Percentiles rank a stretch among this genome's conserved stretches.
Evolutionary conservation across 2,329 filamentous ascomycete genomes (phyloP).

Genomic region (Dactylellina haptotyla): DNA sequence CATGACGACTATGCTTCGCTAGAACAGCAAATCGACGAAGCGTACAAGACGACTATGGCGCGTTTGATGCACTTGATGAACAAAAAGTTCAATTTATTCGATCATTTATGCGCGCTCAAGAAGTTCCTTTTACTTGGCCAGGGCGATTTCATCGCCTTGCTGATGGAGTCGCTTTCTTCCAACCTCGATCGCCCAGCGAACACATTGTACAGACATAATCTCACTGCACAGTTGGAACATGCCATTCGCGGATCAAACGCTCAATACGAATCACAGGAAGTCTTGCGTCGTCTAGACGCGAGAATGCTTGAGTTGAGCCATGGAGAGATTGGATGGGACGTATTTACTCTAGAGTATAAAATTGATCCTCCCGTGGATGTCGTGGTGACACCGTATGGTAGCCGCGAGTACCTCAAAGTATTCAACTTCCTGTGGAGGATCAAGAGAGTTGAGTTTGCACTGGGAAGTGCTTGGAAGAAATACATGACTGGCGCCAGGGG

Average conservation of each 20-base stretch:
- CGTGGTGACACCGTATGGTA: slow-evolving; percentile 94
- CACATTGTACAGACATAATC: slow-evolving; percentile 92
- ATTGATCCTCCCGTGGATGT: slow-evolving; percentile 96
- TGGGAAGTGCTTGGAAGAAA: slow-evolving; percentile 89
- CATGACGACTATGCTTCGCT: slow-evolving; percentile 94
- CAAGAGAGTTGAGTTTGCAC: slow-evolving; percentile 94
- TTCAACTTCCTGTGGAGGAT: slow-evolving; percentile 99
- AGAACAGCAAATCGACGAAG: slow-evolving; percentile 92
- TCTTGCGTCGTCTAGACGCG: slow-evolving; percentile 90
- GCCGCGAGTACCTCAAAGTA: slow-evolving; percentile 95
- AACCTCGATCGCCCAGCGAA: slow-evolving; percentile 96
- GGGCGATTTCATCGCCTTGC: slow-evolving; percentile 93
- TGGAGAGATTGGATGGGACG: slow-evolving; percentile 98
- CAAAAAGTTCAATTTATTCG: slow-evolving; percentile 91
- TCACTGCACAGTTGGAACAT: slow-evolving; percentile 97
- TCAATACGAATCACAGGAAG: slow-evolving; percentile 91
- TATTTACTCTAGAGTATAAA: slow-evolving; percentile 98
- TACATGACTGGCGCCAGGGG: slow-evolving; percentile 94
- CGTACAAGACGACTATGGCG: slow-evolving; percentile 98
- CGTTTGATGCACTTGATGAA: slow-evolving; percentile 93
- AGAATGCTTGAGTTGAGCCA: slow-evolving; percentile 97
- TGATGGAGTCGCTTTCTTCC: slow-evolving; percentile 94
- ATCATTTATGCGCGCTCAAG: slow-evolving; percentile 90
- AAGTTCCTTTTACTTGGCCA: slow-evolving; percentile 94
- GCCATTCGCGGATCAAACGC: slow-evolving; percentile 97